Percentiles rank a stretch among this genome's conserved stretches.
phyloP scores from a whole-genome alignment of 768 basidiomycete species.

The Agaricus blazei region DNA sequence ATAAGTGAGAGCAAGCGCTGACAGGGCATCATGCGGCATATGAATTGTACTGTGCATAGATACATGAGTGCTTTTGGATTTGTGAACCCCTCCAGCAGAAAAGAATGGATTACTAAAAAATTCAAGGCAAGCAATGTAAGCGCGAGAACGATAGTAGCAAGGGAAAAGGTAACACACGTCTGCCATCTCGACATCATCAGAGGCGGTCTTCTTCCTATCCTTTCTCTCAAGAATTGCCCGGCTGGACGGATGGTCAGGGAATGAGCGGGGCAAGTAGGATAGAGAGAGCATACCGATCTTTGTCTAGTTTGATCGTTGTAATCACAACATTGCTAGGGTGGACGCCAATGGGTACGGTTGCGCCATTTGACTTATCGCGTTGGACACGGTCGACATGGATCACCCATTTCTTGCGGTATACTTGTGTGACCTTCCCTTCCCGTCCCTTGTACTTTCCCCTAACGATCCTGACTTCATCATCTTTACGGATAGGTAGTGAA shows the following conservation, averaged over 20 bases:
- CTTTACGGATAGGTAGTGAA: constrained; percentile 93
- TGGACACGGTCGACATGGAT: constrained; percentile 98
- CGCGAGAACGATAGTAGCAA: background rate
- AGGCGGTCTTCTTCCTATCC: constrained; percentile 62
- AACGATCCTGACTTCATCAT: constrained; percentile 96
- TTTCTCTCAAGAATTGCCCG: constrained; percentile 86
- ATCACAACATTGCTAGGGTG: constrained; percentile 98
- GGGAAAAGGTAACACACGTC: constrained; percentile 49
- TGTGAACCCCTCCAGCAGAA: constrained; percentile 20
- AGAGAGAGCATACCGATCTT: constrained; percentile 58
- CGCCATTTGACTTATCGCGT: constrained; percentile 96
- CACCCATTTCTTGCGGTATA: constrained; percentile 99
- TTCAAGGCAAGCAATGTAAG: constrained; percentile 18
- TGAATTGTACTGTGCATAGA: constrained; percentile 52
- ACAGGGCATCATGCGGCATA: constrained; percentile 44
- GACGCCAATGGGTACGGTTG: constrained; percentile 89
- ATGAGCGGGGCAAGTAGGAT: background rate
- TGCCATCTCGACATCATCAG: constrained; percentile 72
- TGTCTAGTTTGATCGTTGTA: constrained; percentile 87
- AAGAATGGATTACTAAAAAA: constrained; percentile 15
- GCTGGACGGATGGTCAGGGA: constrained; percentile 29
- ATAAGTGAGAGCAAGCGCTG: background rate
- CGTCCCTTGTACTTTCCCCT: constrained; percentile 98
- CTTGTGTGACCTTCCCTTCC: constrained; percentile 97
- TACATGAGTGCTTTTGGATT: constrained; percentile 61